Conservation (phyloP, 768 basidiomycete genomes). For the Fomitopsis serialis region DNA sequence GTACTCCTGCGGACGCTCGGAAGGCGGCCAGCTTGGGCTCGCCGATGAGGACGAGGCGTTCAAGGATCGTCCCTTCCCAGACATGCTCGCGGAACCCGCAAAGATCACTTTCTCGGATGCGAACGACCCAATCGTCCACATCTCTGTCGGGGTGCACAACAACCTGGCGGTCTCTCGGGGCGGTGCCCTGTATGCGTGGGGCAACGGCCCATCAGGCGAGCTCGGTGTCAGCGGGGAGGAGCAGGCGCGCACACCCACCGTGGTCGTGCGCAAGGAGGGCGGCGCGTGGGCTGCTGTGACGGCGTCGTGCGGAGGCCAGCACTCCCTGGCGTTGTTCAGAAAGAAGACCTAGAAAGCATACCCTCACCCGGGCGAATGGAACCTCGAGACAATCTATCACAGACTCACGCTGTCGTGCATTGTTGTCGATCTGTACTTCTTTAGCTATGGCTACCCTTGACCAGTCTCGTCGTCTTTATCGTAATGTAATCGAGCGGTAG, state of each 20-base stretch:
- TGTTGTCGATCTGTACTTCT: background rate
- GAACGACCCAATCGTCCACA: conserved; percentile 57
- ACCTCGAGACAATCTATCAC: no score
- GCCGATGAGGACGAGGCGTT: conserved; percentile 65
- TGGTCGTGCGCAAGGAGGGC: conserved; percentile 69
- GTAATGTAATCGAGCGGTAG: background rate
- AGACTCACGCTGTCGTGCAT: no score
- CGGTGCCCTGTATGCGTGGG: conserved; percentile 74
- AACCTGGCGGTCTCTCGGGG: conserved; percentile 63
- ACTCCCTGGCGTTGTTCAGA: conserved; percentile 67
- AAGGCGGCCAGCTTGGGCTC: conserved; percentile 80
- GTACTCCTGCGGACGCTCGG: conserved; percentile 81
- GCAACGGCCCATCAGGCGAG: conserved; percentile 73
- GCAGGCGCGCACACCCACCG: conserved; percentile 57
- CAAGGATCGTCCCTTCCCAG: conserved; percentile 45
- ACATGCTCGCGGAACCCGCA: conserved; percentile 63
- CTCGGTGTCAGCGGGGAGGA: conserved; percentile 51
- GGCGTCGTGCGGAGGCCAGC: conserved; percentile 76
- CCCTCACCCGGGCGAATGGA: no score
- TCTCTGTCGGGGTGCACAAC: conserved; percentile 68
- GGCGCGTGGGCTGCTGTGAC: conserved; percentile 61
- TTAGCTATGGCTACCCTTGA: background rate
- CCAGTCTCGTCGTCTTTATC: background rate
- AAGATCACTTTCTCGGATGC: conserved; percentile 59
- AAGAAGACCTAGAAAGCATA: conserved; percentile 35